Evolutionary conservation across 163 green algal genomes (phyloP).

Genomic region (Volvox carteri): DNA sequence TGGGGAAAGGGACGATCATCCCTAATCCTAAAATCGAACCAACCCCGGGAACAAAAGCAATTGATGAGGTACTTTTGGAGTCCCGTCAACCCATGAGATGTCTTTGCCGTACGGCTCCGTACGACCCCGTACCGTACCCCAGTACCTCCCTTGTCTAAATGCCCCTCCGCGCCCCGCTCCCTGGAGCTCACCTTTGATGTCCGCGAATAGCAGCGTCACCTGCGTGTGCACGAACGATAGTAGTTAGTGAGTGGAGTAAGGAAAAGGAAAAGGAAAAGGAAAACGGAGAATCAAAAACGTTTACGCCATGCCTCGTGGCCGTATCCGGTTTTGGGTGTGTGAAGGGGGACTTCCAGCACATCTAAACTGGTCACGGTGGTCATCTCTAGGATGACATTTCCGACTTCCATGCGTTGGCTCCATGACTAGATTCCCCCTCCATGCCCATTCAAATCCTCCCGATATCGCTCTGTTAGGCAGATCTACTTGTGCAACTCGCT

Average conservation of each 20-base stretch:
- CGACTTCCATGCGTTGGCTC: too few relatives aligned
- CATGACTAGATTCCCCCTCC: too few relatives aligned
- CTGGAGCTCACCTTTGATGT: conserved; percentile 10
- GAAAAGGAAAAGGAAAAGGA: too few relatives aligned
- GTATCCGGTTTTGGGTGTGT: not conserved
- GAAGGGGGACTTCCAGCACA: not conserved
- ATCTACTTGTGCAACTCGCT: too few relatives aligned
- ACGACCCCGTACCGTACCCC: not conserved
- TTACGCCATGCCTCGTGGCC: too few relatives aligned
- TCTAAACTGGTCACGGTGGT: not conserved
- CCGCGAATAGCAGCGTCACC: not conserved
- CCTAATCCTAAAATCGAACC: too few relatives aligned
- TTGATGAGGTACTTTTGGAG: not conserved
- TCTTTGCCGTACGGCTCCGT: not conserved
- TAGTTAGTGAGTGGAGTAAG: not conserved
- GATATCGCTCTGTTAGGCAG: too few relatives aligned
- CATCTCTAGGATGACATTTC: not conserved
- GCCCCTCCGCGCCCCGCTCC: not conserved
- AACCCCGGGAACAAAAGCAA: not conserved
- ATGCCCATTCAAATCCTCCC: too few relatives aligned
- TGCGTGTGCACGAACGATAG: not conserved
- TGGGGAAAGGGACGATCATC: too few relatives aligned
- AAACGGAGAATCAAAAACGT: too few relatives aligned
- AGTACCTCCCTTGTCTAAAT: not conserved
- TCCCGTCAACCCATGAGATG: not conserved